Evolutionary conservation across 768 basidiomycete genomes (phyloP).

Genomic region (Termitomyces sp.): DNA sequence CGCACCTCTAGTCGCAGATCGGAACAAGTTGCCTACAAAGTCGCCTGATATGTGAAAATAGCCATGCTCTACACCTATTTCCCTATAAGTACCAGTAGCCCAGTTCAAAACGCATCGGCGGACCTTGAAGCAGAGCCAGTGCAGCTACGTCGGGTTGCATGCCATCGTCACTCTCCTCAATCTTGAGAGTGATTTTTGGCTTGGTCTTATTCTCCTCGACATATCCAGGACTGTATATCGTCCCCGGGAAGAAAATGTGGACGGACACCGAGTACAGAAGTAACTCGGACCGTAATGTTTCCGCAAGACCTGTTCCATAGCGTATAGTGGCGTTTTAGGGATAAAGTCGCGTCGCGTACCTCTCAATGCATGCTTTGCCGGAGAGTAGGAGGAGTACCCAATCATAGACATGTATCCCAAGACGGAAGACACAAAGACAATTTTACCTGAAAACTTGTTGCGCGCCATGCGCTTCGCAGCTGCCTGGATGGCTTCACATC

Average conservation of each 20-base stretch:
- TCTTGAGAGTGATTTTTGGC: slow-evolving; percentile 67
- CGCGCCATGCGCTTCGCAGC: slow-evolving; percentile 64
- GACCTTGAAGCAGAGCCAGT: slow-evolving; percentile 52
- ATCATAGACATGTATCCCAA: slow-evolving; percentile 75
- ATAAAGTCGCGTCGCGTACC: slow-evolving; percentile 37
- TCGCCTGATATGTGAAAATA: slow-evolving; percentile 76
- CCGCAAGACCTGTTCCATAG: slow-evolving; percentile 62
- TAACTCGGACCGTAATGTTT: slow-evolving; percentile 80
- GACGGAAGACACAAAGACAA: slow-evolving; percentile 73
- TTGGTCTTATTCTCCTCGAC: slow-evolving; percentile 75
- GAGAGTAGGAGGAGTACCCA: slow-evolving; percentile 78
- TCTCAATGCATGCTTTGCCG: slow-evolving; percentile 82
- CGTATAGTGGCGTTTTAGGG: neutral
- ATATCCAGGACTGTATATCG: slow-evolving; percentile 76
- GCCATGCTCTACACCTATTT: slow-evolving; percentile 65
- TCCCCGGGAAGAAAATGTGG: slow-evolving; percentile 80
- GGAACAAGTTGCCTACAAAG: slow-evolving; percentile 63
- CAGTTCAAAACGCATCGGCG: neutral
- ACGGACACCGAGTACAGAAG: slow-evolving; percentile 72
- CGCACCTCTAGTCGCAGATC: slow-evolving; percentile 61
- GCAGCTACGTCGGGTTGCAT: slow-evolving; percentile 64
- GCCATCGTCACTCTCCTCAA: slow-evolving; percentile 72
- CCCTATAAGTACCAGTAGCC: neutral
- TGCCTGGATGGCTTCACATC: slow-evolving; percentile 45
- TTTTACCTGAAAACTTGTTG: slow-evolving; percentile 53